Percentiles rank a stretch among this genome's conserved stretches.
Evolutionary conservation across 108 stramenopile species (phyloP).

Genomic region (Conticribra guillardii): DNA sequence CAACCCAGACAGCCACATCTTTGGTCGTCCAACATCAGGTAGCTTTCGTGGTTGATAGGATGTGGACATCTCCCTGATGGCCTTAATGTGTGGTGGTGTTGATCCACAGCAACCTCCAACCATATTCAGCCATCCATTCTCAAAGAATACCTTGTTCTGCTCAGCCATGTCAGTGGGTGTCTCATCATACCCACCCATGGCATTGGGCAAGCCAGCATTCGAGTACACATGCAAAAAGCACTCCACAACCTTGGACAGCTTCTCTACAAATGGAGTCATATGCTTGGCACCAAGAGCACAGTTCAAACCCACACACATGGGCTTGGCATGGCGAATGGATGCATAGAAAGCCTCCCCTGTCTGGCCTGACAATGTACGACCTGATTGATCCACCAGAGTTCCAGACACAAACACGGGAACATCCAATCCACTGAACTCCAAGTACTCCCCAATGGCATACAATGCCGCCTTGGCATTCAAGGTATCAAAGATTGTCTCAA

Average conservation of each 20-base stretch:
- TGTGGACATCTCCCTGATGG: constrained; percentile 70
- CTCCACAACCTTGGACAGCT: constrained; percentile 89
- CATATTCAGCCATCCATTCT: constrained; percentile 97
- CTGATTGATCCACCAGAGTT: constrained; percentile 97
- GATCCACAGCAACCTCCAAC: constrained; percentile 99
- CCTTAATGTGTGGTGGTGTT: constrained; percentile 96
- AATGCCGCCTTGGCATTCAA: constrained; percentile 98
- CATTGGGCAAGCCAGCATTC: constrained; percentile 98
- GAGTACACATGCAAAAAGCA: constrained; percentile 98
- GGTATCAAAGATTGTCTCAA: constrained; percentile 99
- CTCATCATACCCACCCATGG: constrained; percentile 99
- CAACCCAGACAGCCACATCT: constrained; percentile 98
- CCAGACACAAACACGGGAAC: constrained; percentile 98
- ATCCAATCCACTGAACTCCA: constrained; percentile 90
- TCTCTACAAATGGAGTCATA: constrained; percentile 96
- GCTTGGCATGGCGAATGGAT: constrained; percentile 96
- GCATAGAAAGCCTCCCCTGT: constrained; percentile 98
- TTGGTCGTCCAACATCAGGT: constrained; percentile 81
- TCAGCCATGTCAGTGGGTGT: constrained; percentile 95
- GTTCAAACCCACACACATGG: constrained; percentile 99
- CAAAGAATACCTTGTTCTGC: constrained; percentile 91
- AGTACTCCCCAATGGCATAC: constrained; percentile 91
- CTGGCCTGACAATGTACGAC: constrained; percentile 97
- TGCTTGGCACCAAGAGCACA: constrained; percentile 97
- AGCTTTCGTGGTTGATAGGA: constrained; percentile 80